Evolutionary conservation across 2,329 filamentous ascomycete genomes (phyloP).

Genomic region (Beauveria varroae): DNA sequence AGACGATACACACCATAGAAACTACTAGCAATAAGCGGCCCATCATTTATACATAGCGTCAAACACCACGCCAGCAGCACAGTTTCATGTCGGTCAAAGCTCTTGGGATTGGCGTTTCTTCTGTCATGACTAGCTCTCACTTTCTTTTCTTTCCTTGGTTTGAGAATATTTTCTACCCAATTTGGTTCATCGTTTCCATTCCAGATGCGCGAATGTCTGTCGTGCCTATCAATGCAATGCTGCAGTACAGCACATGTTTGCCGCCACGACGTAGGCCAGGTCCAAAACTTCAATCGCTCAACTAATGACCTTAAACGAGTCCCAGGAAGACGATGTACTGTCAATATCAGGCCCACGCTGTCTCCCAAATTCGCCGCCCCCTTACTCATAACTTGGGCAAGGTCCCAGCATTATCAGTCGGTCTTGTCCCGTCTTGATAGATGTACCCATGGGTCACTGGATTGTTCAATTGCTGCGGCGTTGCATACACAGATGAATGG

Average conservation of each 20-base stretch:
- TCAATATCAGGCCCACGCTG: background rate
- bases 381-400: constrained; percentile 29
- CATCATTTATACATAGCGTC: background rate
- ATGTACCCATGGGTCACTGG: constrained; percentile 55
- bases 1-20: background rate
- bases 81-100: background rate
- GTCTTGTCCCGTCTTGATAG: constrained; percentile 40
- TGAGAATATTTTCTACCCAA: background rate
- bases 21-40: background rate
- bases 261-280: background rate
- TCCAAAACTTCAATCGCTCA: background rate
- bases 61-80: background rate
- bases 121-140: background rate
- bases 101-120: background rate
- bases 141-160: background rate
- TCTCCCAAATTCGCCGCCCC: background rate
- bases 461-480: constrained; percentile 21
- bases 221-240: background rate
- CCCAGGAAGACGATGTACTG: background rate
- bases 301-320: background rate
- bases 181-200: background rate
- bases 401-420: constrained; percentile 17
- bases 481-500: constrained; percentile 39
- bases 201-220: background rate
- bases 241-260: background rate